These are phyloP conservation scores for Penicillium ochrochloron DNA, from an alignment of 495 filamentous ascomycete genomes.

Conservation along the genomic window DNA sequence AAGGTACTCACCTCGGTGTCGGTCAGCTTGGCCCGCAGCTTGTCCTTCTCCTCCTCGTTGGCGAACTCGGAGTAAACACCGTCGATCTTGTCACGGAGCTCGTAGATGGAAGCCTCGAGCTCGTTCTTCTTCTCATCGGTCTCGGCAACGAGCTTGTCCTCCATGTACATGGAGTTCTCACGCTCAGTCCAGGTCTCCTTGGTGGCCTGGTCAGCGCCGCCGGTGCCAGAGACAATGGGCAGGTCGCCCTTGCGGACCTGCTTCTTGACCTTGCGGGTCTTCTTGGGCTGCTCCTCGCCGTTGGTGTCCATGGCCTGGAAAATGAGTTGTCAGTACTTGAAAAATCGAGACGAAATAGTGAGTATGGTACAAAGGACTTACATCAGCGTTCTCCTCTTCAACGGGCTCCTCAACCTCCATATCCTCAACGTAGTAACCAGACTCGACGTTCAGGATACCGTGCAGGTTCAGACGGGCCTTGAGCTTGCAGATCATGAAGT, in stretches of 20 bases:
- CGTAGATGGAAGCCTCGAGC: conserved; percentile 96
- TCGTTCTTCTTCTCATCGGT: conserved; percentile 99
- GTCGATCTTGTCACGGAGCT: conserved; percentile 90
- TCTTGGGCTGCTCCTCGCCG: conserved; percentile 75
- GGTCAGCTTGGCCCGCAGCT: conserved; percentile 78
- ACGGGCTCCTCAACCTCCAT: conserved; percentile 96
- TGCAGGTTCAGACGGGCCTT: conserved; percentile 98
- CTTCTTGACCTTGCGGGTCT: conserved; percentile 99
- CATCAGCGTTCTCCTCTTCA: conserved; percentile 69
- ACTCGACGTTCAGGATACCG: conserved; percentile 95
- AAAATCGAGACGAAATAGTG: neutral
- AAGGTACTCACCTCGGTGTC: conserved; percentile 85
- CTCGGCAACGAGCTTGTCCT: conserved; percentile 97
- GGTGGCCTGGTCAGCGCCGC: conserved; percentile 69
- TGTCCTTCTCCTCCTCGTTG: conserved; percentile 89
- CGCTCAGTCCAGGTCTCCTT: conserved; percentile 74
- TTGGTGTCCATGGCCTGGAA: conserved; percentile 94
- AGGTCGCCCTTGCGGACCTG: conserved; percentile 98
- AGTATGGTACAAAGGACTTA: conserved; percentile 50
- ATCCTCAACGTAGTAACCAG: conserved; percentile 97
- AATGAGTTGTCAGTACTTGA: neutral
- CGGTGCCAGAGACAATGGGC: conserved; percentile 80
- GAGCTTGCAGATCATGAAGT: conserved; percentile 99
- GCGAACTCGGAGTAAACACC: conserved; percentile 87
- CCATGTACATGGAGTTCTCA: conserved; percentile 90